Evolutionary conservation across 2,329 filamentous ascomycete genomes (phyloP).

Genomic region (Aspergillus sp.): DNA sequence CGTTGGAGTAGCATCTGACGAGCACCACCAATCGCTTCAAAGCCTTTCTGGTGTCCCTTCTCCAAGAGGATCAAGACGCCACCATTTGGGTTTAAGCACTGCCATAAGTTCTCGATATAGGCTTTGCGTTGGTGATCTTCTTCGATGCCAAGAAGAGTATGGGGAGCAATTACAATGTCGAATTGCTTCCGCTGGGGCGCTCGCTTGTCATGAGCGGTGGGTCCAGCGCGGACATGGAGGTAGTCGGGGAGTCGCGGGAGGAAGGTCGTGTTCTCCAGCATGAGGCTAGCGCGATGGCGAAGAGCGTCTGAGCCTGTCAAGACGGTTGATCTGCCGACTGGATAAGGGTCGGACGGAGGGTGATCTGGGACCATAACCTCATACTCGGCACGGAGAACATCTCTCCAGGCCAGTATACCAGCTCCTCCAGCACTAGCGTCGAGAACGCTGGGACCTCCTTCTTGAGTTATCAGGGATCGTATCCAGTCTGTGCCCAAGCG

Average conservation of each 20-base stretch:
- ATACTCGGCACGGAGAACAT: slow-evolving; percentile 82
- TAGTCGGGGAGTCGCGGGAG: slow-evolving; percentile 90
- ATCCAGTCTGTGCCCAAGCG: slow-evolving; percentile 64
- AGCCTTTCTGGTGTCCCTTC: slow-evolving; percentile 88
- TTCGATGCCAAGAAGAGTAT: slow-evolving; percentile 75
- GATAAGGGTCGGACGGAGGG: slow-evolving; percentile 45
- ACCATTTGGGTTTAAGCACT: slow-evolving; percentile 77
- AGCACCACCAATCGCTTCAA: slow-evolving; percentile 87
- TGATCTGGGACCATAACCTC: slow-evolving; percentile 62
- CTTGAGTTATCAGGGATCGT: slow-evolving; percentile 58
- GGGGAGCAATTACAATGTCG: slow-evolving; percentile 88
- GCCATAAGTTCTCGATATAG: slow-evolving; percentile 87
- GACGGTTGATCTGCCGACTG: slow-evolving; percentile 75
- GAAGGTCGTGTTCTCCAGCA: slow-evolving; percentile 89
- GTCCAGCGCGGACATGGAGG: slow-evolving; percentile 64
- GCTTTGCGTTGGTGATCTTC: slow-evolving; percentile 78
- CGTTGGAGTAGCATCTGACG: slow-evolving; percentile 77
- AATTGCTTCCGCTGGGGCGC: slow-evolving; percentile 72
- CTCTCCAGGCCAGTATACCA: slow-evolving; percentile 65
- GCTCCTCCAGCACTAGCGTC: slow-evolving; percentile 67
- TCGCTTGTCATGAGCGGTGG: slow-evolving; percentile 61
- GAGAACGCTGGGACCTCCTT: slow-evolving; percentile 61
- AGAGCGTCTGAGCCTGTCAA: slow-evolving; percentile 76
- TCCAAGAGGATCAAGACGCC: slow-evolving; percentile 87
- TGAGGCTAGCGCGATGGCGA: slow-evolving; percentile 72